Base-by-base conservation (phyloP, 2,329 filamentous ascomycete genomes). In the Elsinoe arachidis region DNA sequence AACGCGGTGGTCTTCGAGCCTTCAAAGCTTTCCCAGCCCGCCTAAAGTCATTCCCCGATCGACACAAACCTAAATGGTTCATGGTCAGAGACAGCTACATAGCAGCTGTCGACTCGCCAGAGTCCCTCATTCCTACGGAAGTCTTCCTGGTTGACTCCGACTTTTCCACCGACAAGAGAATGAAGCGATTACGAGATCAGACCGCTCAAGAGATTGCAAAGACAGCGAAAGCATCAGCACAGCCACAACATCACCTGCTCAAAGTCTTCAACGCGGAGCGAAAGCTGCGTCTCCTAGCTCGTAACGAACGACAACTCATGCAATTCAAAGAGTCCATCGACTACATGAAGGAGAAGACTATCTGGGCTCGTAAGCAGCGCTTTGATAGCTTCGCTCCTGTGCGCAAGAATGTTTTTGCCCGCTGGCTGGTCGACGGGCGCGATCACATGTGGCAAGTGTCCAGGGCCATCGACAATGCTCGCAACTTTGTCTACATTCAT, bases 401-500 rank as follows among this genome's bases (percentile, higher is more conserved):
- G 1, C 83, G 93, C 59, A 84, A 83, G 47, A 86, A 86, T 43
- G 90, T 93, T 26, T 93, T 92, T 73, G 90, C 91, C 1, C 90
- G 96, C 67, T 97, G 92, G 91, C 81, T 99, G 7, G 92, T 99
- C 0, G 93, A 99, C 72, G 93, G 89, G 14, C 84, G 93, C 63
- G 93, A 99, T 70, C 95, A 97, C 76, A 97, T 97, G 92, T 99
- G 93, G 93, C 95, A 96, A 69, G 90, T 97, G 6, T 97, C 92
- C 10, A 83, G 92, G 62, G 93, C 93, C 11, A 95, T 99, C 66
- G 93, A 90, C 69, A 96, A 96, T 84, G 93, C 93, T 7, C 89
- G 89, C 66, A 93, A 97, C 74, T 92, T 97, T 61, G 92, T 99
- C 64, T 97, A 97, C 72, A 97, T 99, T 61, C 93, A 99, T 70